Base-by-base conservation (phyloP, 345 rosid species). In the Excoecaria agallocha region DNA sequence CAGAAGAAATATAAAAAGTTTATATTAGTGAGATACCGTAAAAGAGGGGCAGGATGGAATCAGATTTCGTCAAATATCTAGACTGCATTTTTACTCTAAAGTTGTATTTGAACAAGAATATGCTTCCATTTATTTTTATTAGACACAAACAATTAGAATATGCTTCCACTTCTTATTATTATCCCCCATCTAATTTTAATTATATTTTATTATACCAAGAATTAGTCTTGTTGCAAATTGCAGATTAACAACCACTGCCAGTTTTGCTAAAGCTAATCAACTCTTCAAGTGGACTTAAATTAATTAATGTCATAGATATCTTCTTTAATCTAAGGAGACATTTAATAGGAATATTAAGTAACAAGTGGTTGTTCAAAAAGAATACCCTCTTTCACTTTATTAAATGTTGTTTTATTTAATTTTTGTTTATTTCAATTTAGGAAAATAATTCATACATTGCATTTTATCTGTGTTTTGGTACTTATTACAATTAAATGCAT, bases 71-170 rank as follows among this genome's bases (percentile, higher is more conserved):
- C 62, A 5, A 39, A 17, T 52, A 48, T 22, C 48, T 56, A 39
- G 63, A 15, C 38, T 10, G 20, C 24, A 37, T 81, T 69, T 69
- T 50, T 43, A 76, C 71, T 11, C 20, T 17, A 73, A 63, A 39
- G 41, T 76, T 72, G 49, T 56, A 43, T 50, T 43, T 60, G 68
- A 73, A 73, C 54, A 37, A 20, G 79, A 77, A 74, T 67, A 77
- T 81, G 69, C 79, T 67, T 39, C 15, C 0, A 43, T 43, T 43
- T 43, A 43, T 43, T 43, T n/a, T 43, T 43, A 43, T 43, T 43
- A 43, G 9, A 43, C 48, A 43, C 10, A 43, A 6, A 43, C 9
- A 43, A 43, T 43, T 43, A 43, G 48, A 43, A 43, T 43, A 43
- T 43, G 48, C 48, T 43, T 43, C 17, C 19, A 30, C 54, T 71